Percentiles rank a stretch among this genome's conserved stretches.
Evolutionary conservation across 352 stramenopile species (phyloP).

Genomic region (Phytophthora brassicae): DNA sequence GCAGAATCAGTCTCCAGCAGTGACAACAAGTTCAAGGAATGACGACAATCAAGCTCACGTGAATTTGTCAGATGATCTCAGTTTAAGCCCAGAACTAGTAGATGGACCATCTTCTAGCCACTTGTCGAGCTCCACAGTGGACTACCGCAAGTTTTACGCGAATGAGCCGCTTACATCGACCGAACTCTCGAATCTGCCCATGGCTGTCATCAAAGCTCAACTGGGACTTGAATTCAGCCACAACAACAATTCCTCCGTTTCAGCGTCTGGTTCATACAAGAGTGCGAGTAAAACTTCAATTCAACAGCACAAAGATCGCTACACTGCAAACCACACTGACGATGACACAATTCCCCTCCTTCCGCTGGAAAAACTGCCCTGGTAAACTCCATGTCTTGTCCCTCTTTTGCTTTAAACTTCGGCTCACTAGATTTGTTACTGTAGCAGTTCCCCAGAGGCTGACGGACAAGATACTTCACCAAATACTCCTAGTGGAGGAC

Average conservation of each 20-base stretch:
- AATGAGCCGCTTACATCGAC: constrained; percentile 67
- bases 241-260: constrained; percentile 1
- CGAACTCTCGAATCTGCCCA: constrained; percentile 65
- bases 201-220: constrained; percentile 74
- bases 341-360: constrained; percentile 57
- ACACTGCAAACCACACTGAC: constrained; percentile 42
- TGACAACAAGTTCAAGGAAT: constrained; percentile 3
- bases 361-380: constrained; percentile 52
- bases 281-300: constrained; percentile 20
- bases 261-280: constrained; percentile 5
- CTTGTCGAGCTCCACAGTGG: constrained; percentile 1
- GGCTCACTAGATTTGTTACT: constrained; percentile 10
- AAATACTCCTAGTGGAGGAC: constrained; percentile 14
- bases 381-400: constrained; percentile 26
- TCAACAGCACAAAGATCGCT: constrained; percentile 25
- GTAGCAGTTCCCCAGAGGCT: constrained; percentile 25
- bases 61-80: constrained; percentile 4
- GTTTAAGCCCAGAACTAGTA: constrained; percentile 17
- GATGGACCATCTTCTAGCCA: constrained; percentile 19
- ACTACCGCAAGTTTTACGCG: constrained; percentile 65
- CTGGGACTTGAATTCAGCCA: constrained; percentile 60
- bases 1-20: constrained; percentile 21
- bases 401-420: background rate
- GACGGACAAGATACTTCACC: constrained; percentile 18
- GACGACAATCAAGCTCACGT: constrained; percentile 13